Evolutionary conservation across 116 monocot species (phyloP).

Genomic region (Papilionanthe hybrid): DNA sequence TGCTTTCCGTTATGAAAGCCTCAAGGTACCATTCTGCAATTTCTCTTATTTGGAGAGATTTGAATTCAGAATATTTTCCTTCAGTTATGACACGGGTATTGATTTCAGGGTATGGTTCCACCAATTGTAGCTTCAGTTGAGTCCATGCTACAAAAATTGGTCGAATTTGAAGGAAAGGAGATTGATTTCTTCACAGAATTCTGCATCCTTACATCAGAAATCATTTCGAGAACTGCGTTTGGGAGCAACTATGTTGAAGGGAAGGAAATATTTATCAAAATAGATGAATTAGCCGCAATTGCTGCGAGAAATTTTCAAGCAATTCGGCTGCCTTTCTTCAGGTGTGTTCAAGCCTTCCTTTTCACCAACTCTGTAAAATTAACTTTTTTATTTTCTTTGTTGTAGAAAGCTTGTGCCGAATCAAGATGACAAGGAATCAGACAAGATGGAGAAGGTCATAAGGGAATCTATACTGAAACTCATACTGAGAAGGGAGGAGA

Average conservation of each 20-base stretch:
- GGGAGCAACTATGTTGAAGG: slow-evolving; percentile 62
- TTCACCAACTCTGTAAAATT: background rate
- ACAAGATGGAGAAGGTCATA: slow-evolving; percentile 9
- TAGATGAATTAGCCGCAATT: slow-evolving; percentile 1
- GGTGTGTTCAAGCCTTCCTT: slow-evolving; percentile 8
- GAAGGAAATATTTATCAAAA: slow-evolving; percentile 19
- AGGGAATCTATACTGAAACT: slow-evolving; percentile 8
- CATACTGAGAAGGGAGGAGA: slow-evolving; percentile 10
- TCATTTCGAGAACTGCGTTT: slow-evolving; percentile 49
- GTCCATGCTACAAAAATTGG: slow-evolving; percentile 12
- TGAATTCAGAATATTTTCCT: too few species aligned
- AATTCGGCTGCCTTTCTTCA: slow-evolving; percentile 2
- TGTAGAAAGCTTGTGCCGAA: slow-evolving; percentile 7
- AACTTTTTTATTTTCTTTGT: background rate
- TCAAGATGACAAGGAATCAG: slow-evolving; percentile 12
- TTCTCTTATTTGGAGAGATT: background rate
- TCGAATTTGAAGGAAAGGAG: slow-evolving; percentile 12
- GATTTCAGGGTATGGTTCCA: slow-evolving; percentile 19
- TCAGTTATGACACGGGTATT: background rate
- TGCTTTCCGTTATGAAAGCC: slow-evolving; percentile 13
- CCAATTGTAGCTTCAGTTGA: slow-evolving; percentile 2
- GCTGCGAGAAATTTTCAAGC: slow-evolving; percentile 4
- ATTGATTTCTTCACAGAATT: slow-evolving; percentile 18
- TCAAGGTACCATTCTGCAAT: slow-evolving; percentile 8
- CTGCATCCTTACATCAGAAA: slow-evolving; percentile 10